Evolutionary conservation across 2,329 filamentous ascomycete species (phyloP), one percentile per base, ranked within the genome.

Genomic region (Elsinoe necatrix): DNA sequence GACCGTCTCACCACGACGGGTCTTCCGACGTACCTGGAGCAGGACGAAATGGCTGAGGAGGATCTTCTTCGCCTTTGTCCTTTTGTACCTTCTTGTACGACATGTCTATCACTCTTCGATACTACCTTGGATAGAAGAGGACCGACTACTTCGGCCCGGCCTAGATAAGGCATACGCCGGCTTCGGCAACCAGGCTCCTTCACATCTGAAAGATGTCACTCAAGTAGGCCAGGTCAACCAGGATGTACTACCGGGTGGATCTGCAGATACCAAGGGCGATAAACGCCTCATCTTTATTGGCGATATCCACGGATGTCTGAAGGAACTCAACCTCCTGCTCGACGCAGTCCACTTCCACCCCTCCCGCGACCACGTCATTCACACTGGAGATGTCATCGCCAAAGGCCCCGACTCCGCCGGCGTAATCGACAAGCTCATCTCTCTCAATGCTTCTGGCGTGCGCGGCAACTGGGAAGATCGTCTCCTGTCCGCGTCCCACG

Each of bases 401-500:
- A 95, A 95, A 72, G 91, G 92, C 0, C 89, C 91, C 9, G 84
- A 95, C 71, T 92, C 87, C 29, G 66, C 78, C 0, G 89, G 85
- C 35, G 88, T 95, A 0, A 77, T 97, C 48, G 81, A 86, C 58
- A 76, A 90, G 41, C 85, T 89, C 35, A 86, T 89, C 68, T 72
- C 80, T 12, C 73, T 92, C 35, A 80, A 81, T 52, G 91, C 92
- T 20, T 88, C 85, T 27, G 88, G 83, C 60, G 89, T 97, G 7
- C 84, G 92, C 52, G 93, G 93, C 16, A 96, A 96, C 71, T 88
- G 95, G 72, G 93, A 98, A 68, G 91, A 97, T 68, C 80, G 84
- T 20, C 77, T 96, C 18, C 77, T 97, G n/a, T 20, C 37, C 14
- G 37, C 58, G 11, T 20, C 45, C 20, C 29, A 18, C 29, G 18